Percentiles rank a stretch among this genome's conserved stretches.
phyloP scores from a whole-genome alignment of 305 asterid species.

The Rubia balearica region DNA sequence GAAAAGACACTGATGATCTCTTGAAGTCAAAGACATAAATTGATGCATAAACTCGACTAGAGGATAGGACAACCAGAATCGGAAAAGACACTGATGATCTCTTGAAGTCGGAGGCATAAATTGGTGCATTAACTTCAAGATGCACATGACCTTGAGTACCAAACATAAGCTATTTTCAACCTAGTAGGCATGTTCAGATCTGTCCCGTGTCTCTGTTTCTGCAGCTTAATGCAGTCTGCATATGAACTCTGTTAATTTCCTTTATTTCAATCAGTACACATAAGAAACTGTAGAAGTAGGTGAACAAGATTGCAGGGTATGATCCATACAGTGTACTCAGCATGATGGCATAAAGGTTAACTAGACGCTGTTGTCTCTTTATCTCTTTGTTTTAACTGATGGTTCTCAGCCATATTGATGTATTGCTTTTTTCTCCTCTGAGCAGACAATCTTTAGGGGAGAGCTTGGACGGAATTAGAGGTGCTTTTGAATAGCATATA shows the following conservation, averaged over 20 bases:
- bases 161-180: neutral
- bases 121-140: too few relatives aligned
- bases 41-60: too few relatives aligned
- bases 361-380: neutral
- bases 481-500: slow-evolving; percentile 32
- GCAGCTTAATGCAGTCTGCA: neutral
- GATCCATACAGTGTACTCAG: neutral
- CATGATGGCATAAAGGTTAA: neutral
- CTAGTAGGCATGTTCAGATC: neutral
- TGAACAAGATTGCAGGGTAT: neutral
- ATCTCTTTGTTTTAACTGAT: neutral
- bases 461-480: slow-evolving; percentile 66
- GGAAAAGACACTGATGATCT: neutral
- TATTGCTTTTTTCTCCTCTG: slow-evolving; percentile 2
- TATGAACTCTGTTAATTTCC: neutral
- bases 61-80: neutral
- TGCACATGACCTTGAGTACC: too few relatives aligned
- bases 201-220: neutral
- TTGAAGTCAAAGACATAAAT: too few relatives aligned
- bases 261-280: neutral
- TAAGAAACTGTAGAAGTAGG: neutral
- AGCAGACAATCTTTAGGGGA: slow-evolving; percentile 78
- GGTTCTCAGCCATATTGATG: neutral
- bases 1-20: neutral
- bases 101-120: neutral